phyloP scores from a whole-genome alignment of 441 rosid genomes.

The Croton setiger region DNA sequence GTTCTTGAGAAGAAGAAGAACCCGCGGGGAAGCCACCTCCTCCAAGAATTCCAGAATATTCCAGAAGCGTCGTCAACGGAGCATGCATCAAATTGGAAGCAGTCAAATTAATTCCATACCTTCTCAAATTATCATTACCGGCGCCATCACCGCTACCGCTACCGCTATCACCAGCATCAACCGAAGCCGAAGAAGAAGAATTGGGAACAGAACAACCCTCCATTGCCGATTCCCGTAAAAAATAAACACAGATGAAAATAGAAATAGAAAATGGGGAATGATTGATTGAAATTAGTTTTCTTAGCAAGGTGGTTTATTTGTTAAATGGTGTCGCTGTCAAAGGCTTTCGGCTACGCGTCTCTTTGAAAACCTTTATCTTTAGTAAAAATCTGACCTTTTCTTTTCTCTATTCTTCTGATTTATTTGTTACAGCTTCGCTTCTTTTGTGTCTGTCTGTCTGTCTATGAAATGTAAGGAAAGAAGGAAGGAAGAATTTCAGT shows the following conservation, averaged over 20 bases:
- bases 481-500: neutral
- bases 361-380: neutral
- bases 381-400: neutral
- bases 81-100: slow-evolving; percentile 70
- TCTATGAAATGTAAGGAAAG: neutral
- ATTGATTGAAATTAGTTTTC: neutral
- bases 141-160: neutral
- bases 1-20: slow-evolving; percentile 1
- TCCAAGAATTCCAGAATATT: slow-evolving; percentile 74
- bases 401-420: neutral
- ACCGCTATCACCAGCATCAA: neutral
- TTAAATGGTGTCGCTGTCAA: neutral
- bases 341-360: slow-evolving; percentile 5
- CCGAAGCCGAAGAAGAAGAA: slow-evolving; percentile 11
- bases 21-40: slow-evolving; percentile 27
- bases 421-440: neutral
- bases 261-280: too few species aligned
- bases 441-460: neutral
- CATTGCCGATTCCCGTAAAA: neutral
- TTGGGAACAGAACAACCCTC: slow-evolving; percentile 4
- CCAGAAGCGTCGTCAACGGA: slow-evolving; percentile 69
- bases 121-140: slow-evolving; percentile 13
- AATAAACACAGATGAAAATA: neutral
- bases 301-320: neutral
- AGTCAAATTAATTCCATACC: slow-evolving; percentile 24